Evolutionary conservation across 176 grass and related monocot species (phyloP).

Genomic region (Triticum aestivum): IWGSC_CS_RefSeq_v2.1 NC_057801.1:251333852-251334351

Average conservation of each 20-base stretch:
- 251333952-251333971: background rate
- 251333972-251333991: background rate
- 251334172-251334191: constrained; percentile 11
- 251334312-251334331: constrained; percentile 47
- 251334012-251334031: background rate
- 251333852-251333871: background rate
- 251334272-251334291: constrained; percentile 25
- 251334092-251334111: constrained; percentile 40
- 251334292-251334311: constrained; percentile 37
- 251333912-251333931: background rate
- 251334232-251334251: constrained; percentile 51
- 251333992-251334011: background rate
- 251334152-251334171: constrained; percentile 35
- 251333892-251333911: background rate
- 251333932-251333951: background rate
- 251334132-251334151: constrained; percentile 58
- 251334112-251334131: constrained; percentile 73
- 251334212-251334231: constrained; percentile 35
- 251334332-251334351: background rate
- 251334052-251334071: constrained; percentile 50
- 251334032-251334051: constrained; percentile 32
- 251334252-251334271: constrained; percentile 13
- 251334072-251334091: constrained; percentile 67
- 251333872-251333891: no score
- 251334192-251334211: constrained; percentile 19